Percentiles rank a stretch among this genome's conserved stretches.
Conservation (phyloP, 768 basidiomycete species). For the Agaricus subrufescens region DNA sequence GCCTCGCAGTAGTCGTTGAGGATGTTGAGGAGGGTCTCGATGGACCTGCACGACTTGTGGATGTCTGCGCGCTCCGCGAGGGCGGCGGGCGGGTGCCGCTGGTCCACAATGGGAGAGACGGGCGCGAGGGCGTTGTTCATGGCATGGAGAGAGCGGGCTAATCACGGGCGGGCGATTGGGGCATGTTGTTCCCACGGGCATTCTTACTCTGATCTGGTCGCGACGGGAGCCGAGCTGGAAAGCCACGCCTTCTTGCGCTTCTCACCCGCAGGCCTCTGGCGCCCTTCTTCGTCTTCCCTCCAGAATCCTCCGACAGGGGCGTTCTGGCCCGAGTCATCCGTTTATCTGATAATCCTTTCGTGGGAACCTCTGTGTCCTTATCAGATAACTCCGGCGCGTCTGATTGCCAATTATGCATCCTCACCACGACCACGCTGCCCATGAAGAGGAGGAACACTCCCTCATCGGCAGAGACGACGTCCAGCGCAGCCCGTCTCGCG, state of each 20-base stretch:
- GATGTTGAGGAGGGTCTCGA: conserved; percentile 61
- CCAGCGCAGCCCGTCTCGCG: not conserved
- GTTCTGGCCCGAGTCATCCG: no score
- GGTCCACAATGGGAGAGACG: not conserved
- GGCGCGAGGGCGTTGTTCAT: conserved; percentile 6
- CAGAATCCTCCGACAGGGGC: no score
- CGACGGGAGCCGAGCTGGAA: no score
- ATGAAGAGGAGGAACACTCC: conserved; percentile 2
- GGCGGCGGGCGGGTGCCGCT: not conserved
- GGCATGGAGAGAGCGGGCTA: not conserved
- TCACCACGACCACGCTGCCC: not conserved
- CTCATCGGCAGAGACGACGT: not conserved
- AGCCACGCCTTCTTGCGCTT: no score
- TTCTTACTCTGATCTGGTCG: not conserved
- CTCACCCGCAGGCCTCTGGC: no score
- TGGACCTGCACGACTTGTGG: conserved; percentile 76
- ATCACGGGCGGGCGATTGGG: not conserved
- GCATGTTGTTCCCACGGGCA: conserved; percentile 1
- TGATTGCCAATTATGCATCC: not conserved
- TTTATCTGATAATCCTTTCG: not conserved
- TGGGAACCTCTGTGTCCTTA: conserved; percentile 5
- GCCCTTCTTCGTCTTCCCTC: no score
- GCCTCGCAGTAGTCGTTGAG: conserved; percentile 78
- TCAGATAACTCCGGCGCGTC: conserved; percentile 4
- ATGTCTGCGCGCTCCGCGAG: conserved; percentile 61